These are phyloP conservation scores for Lentinus tigrinus DNA, from an alignment of 768 basidiomycete genomes.

Conservation along the genomic window DNA sequence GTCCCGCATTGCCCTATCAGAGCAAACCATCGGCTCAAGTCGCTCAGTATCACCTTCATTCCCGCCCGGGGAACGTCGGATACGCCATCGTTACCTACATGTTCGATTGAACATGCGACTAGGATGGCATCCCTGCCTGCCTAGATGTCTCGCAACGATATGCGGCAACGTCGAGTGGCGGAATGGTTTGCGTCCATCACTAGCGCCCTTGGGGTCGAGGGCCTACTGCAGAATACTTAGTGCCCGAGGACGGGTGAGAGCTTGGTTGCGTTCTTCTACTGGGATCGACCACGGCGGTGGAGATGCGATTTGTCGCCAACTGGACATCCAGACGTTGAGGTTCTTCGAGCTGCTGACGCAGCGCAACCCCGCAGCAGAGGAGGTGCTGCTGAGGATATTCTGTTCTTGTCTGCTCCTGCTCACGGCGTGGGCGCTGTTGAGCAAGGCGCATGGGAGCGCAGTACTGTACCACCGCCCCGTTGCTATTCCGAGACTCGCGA, in stretches of 20 bases:
- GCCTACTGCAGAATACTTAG: constrained; percentile 4
- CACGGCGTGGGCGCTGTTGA: constrained; percentile 47
- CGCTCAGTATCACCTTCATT: constrained; percentile 67
- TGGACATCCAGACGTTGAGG: constrained; percentile 37
- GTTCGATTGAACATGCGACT: constrained; percentile 58
- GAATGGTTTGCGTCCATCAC: constrained; percentile 12
- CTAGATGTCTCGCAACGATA: constrained; percentile 52
- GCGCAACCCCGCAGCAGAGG: constrained; percentile 64
- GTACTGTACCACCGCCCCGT: too few relatives aligned
- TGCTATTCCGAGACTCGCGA: too few relatives aligned
- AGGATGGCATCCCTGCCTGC: constrained; percentile 60
- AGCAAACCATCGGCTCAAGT: constrained; percentile 64
- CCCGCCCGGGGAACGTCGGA: constrained; percentile 44
- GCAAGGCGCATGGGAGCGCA: background rate
- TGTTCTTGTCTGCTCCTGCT: constrained; percentile 48
- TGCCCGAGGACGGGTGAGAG: background rate
- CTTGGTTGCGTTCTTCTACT: background rate
- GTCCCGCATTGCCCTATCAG: constrained; percentile 57
- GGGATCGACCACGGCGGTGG: constrained; percentile 25
- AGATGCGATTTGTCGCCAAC: constrained; percentile 34
- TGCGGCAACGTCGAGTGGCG: constrained; percentile 29
- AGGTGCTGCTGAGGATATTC: constrained; percentile 59
- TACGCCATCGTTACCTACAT: constrained; percentile 38
- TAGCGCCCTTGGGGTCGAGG: constrained; percentile 7
- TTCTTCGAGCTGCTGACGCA: constrained; percentile 51